These are phyloP conservation scores for Solanum hybrid DNA, from an alignment of 305 asterid genomes.

Conservation along the genomic window DNA sequence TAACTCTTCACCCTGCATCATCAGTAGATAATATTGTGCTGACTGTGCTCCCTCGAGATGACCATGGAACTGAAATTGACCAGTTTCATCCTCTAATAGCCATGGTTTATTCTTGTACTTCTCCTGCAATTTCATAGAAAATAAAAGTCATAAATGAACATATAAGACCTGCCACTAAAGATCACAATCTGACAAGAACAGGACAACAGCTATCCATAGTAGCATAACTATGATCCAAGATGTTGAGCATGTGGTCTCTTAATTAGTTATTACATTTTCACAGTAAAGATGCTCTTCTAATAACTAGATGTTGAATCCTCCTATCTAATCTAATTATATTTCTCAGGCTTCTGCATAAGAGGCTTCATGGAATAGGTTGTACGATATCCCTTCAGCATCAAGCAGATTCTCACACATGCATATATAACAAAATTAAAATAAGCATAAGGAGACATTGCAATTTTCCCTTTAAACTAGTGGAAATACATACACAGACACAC, in stretches of 20 bases:
- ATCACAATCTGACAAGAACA: background rate
- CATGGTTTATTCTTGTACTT: conserved; percentile 94
- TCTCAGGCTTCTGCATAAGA: background rate
- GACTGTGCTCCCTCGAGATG: conserved; percentile 89
- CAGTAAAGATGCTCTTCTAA: background rate
- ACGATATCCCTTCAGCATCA: background rate
- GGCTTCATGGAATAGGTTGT: background rate
- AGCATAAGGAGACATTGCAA: background rate
- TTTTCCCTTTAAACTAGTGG: background rate
- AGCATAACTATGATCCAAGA: background rate
- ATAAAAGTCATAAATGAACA: background rate
- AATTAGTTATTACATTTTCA: background rate
- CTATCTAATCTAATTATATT: background rate
- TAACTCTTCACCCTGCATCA: conserved; percentile 93
- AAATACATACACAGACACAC: background rate
- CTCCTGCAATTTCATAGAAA: conserved; percentile 41
- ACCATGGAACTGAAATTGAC: conserved; percentile 81
- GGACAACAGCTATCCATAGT: background rate
- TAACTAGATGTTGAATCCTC: background rate
- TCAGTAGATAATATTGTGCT: conserved; percentile 87
- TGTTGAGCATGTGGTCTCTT: background rate
- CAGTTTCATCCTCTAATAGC: conserved; percentile 96
- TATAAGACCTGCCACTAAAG: background rate
- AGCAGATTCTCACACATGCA: background rate
- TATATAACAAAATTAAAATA: background rate